Conservation (phyloP, 805 yeast genomes). For the Clavispora fructus region DNA sequence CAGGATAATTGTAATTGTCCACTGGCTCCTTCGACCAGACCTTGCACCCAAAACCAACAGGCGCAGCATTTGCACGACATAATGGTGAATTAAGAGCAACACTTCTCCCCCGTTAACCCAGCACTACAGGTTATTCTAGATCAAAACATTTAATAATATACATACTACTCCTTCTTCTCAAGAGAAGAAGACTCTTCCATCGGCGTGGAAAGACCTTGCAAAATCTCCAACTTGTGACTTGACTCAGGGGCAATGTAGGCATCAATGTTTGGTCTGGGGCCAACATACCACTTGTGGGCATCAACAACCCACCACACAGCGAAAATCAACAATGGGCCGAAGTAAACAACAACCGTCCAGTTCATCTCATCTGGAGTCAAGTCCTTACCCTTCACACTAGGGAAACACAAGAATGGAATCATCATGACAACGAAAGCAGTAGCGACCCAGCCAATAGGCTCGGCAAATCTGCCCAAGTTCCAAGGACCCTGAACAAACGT, state of each 20-base stretch:
- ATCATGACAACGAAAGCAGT: slow-evolving; percentile 46
- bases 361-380: slow-evolving; percentile 47
- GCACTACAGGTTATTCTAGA: no score
- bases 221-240: not conserved
- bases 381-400: slow-evolving; percentile 31
- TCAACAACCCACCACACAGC: slow-evolving; percentile 44
- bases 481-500: slow-evolving; percentile 62
- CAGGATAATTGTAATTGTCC: no score
- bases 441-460: slow-evolving; percentile 46
- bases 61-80: no score
- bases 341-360: slow-evolving; percentile 54
- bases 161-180: not conserved
- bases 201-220: not conserved
- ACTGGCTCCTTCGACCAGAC: no score
- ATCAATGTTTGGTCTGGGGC: slow-evolving; percentile 48
- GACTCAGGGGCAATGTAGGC: slow-evolving; percentile 9
- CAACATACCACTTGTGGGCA: slow-evolving; percentile 57
- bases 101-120: no score
- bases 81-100: no score
- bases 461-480: slow-evolving; percentile 51
- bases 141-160: not conserved
- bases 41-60: no score
- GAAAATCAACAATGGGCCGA: slow-evolving; percentile 53
- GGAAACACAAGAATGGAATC: slow-evolving; percentile 61
- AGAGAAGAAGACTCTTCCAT: not conserved